Evolutionary conservation across 179 eudicot genomes (phyloP).

Genomic region (Heliamphora pulchella): DNA sequence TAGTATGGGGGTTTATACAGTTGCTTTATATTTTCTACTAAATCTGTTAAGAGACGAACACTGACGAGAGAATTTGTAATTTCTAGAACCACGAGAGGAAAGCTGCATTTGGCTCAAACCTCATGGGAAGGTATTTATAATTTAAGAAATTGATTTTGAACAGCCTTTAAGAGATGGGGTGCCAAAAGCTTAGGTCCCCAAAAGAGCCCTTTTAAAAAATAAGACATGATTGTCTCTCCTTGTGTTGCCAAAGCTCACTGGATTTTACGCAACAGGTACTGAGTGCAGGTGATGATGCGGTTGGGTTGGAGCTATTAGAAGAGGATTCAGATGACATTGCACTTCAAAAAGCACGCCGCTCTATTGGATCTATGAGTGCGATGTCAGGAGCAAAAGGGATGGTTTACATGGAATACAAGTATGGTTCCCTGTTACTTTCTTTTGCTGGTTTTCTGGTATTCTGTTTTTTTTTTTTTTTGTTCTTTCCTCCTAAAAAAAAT

Average conservation of each 20-base stretch:
- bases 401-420: slow-evolving; percentile 95
- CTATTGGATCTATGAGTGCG: slow-evolving; percentile 81
- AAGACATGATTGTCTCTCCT: not conserved
- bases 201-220: not conserved
- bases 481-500: too few species aligned
- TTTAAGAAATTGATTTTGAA: too few species aligned
- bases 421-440: slow-evolving; percentile 13
- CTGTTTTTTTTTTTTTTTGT: too few species aligned
- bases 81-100: too few species aligned
- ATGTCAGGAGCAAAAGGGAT: slow-evolving; percentile 96
- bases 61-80: too few species aligned
- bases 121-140: too few species aligned
- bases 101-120: too few species aligned
- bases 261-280: slow-evolving; percentile 39
- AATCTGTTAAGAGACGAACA: too few species aligned
- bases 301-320: slow-evolving; percentile 84
- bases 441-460: not conserved
- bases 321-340: slow-evolving; percentile 88
- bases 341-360: slow-evolving; percentile 74
- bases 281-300: slow-evolving; percentile 78
- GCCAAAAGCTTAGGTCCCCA: too few species aligned
- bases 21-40: too few species aligned
- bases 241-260: not conserved
- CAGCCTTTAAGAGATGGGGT: too few species aligned
- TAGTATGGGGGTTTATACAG: too few species aligned